Evolutionary conservation across 139 green algal genomes (phyloP).

Genomic region (Chlorella sp.): DNA sequence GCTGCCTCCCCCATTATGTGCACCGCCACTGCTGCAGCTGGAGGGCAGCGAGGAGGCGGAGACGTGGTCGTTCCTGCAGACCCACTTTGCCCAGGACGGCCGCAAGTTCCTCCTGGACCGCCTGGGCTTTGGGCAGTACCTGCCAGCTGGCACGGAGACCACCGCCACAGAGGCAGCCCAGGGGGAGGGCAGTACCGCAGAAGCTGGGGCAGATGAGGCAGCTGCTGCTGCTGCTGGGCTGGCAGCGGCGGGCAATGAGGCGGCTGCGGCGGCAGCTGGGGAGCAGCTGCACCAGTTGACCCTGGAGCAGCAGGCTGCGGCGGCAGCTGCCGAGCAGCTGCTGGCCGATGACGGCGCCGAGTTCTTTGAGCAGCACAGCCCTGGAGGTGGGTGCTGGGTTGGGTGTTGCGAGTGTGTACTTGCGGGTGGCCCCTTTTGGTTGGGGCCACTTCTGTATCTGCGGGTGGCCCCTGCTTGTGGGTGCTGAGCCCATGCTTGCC

Average conservation of each 20-base stretch:
- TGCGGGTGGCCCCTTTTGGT: neutral
- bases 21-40: neutral
- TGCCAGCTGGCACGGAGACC: constrained; percentile 42
- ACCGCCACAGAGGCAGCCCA: neutral
- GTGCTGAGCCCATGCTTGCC: neutral
- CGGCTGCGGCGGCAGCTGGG: neutral
- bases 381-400: neutral
- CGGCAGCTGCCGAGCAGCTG: neutral
- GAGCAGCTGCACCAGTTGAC: constrained; percentile 34
- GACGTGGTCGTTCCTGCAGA: constrained; percentile 92
- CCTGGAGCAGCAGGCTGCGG: constrained; percentile 22
- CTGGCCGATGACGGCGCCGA: constrained; percentile 46
- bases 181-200: neutral
- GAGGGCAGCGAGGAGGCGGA: constrained; percentile 79
- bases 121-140: constrained; percentile 86
- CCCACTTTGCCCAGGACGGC: constrained; percentile 93
- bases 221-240: neutral
- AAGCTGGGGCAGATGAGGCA: constrained; percentile 19
- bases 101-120: constrained; percentile 78
- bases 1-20: too few relatives aligned
- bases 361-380: constrained; percentile 56
- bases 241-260: constrained; percentile 12
- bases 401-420: neutral
- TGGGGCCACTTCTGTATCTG: neutral
- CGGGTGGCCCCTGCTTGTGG: neutral